These are phyloP conservation scores for Phytophthora cryptogea DNA, from an alignment of 352 stramenopile species.

Conservation along the genomic window DNA sequence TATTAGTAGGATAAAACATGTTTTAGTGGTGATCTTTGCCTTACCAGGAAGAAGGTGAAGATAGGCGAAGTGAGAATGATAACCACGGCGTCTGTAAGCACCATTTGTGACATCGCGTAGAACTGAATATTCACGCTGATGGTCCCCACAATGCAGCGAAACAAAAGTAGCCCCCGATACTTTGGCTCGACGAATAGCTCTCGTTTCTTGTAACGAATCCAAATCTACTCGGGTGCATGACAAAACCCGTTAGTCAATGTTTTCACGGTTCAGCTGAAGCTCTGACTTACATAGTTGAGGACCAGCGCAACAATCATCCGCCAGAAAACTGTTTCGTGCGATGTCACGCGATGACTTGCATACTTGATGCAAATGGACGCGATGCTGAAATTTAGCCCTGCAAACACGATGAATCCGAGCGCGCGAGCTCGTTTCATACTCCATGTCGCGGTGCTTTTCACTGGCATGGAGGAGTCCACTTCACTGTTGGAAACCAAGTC, in stretches of 20 bases:
- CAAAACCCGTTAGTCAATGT: not conserved
- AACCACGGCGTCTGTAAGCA: conserved; percentile 67
- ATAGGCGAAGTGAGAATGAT: conserved; percentile 67
- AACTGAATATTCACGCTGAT: conserved; percentile 55
- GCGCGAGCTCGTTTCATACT: conserved; percentile 36
- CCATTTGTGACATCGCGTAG: conserved; percentile 75
- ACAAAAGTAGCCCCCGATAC: conserved; percentile 44
- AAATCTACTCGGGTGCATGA: conserved; percentile 21
- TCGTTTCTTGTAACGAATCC: conserved; percentile 42
- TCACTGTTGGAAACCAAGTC: conserved; percentile 18
- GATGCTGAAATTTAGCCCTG: conserved; percentile 67
- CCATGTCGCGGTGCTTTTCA: conserved; percentile 8
- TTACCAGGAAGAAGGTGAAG: conserved; percentile 58
- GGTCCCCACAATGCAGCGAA: conserved; percentile 60
- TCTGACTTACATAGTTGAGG: conserved; percentile 51
- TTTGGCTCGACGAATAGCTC: conserved; percentile 40
- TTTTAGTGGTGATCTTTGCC: not conserved
- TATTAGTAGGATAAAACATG: not conserved
- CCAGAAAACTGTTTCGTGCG: conserved; percentile 69
- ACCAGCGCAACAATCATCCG: conserved; percentile 50
- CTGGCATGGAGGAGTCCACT: not conserved
- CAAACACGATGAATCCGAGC: conserved; percentile 52
- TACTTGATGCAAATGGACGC: conserved; percentile 72
- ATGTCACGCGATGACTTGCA: conserved; percentile 51
- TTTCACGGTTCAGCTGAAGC: not conserved